Evolutionary conservation across 371 early-diverging fungal species (phyloP).

Genomic region (Circinella minor): DNA sequence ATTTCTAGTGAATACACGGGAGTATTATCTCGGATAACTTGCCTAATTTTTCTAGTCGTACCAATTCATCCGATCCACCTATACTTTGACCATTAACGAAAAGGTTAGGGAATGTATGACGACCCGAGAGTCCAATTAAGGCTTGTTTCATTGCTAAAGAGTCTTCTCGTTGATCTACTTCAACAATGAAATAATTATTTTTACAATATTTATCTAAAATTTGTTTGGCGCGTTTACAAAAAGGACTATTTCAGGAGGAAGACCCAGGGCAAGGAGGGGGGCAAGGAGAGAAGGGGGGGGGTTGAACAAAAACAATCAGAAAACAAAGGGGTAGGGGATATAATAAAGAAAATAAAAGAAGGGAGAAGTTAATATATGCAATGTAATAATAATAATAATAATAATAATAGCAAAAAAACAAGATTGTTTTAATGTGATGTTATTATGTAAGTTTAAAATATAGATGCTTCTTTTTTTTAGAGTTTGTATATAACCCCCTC

Average conservation of each 20-base stretch:
- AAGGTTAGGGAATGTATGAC: slow-evolving; percentile 50
- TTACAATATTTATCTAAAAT: slow-evolving; percentile 49
- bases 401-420: neutral
- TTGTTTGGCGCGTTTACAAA: slow-evolving; percentile 57
- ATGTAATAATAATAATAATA: neutral
- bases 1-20: slow-evolving; percentile 3
- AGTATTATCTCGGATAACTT: slow-evolving; percentile 6
- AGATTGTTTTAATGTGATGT: neutral
- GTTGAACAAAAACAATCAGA: no score
- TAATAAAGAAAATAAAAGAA: neutral
- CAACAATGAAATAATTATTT: slow-evolving; percentile 31
- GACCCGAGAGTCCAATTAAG: slow-evolving; percentile 35
- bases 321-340: no score
- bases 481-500: no score
- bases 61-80: slow-evolving; percentile 51
- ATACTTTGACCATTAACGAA: slow-evolving; percentile 45
- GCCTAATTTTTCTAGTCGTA: slow-evolving; percentile 11
- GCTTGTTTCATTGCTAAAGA: slow-evolving; percentile 33
- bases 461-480: neutral
- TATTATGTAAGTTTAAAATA: neutral
- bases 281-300: no score
- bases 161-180: slow-evolving; percentile 44
- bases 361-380: neutral
- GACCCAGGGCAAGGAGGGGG: no score
- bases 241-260: slow-evolving; percentile 31